Conservation (phyloP, 2,329 filamentous ascomycete genomes). For the Exserohilum turcica region DNA sequence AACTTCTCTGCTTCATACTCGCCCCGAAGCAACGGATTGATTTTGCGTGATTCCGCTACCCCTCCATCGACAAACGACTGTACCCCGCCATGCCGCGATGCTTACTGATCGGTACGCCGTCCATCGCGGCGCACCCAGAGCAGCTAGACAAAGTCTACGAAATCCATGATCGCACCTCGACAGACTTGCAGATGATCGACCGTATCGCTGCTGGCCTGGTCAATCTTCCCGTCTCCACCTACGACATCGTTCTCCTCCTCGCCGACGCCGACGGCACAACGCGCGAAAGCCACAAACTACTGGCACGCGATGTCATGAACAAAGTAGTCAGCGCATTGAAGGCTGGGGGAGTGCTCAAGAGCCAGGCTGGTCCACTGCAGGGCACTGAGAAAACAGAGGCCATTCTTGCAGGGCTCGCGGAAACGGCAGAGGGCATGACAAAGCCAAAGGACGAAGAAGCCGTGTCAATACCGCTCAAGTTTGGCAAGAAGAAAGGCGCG, state of each 20-base stretch:
- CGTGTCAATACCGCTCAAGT: constrained; percentile 65
- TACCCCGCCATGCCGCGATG: constrained; percentile 59
- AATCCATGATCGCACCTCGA: constrained; percentile 72
- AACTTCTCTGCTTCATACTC: background rate
- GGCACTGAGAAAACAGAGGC: constrained; percentile 71
- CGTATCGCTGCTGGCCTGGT: constrained; percentile 83
- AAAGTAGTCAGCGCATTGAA: constrained; percentile 73
- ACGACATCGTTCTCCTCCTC: constrained; percentile 84
- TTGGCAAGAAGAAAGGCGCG: constrained; percentile 65
- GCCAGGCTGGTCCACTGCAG: constrained; percentile 68
- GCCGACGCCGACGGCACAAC: constrained; percentile 72
- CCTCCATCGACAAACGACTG: constrained; percentile 3
- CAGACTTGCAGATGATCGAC: constrained; percentile 98
- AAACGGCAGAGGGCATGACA: constrained; percentile 67
- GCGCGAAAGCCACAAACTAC: constrained; percentile 66
- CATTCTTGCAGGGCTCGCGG: constrained; percentile 78
- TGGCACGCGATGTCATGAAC: constrained; percentile 70
- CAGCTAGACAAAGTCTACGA: constrained; percentile 73
- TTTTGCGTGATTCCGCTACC: constrained; percentile 1
- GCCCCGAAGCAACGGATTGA: background rate
- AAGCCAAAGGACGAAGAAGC: constrained; percentile 70
- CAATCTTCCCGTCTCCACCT: constrained; percentile 73
- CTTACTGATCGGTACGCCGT: constrained; percentile 87
- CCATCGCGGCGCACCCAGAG: constrained; percentile 82
- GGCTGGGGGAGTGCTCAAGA: constrained; percentile 68